Percentiles rank a stretch among this genome's conserved stretches.
Evolutionary conservation across 2,329 filamentous ascomycete species (phyloP).

Genomic region (Alternaria sp.): DNA sequence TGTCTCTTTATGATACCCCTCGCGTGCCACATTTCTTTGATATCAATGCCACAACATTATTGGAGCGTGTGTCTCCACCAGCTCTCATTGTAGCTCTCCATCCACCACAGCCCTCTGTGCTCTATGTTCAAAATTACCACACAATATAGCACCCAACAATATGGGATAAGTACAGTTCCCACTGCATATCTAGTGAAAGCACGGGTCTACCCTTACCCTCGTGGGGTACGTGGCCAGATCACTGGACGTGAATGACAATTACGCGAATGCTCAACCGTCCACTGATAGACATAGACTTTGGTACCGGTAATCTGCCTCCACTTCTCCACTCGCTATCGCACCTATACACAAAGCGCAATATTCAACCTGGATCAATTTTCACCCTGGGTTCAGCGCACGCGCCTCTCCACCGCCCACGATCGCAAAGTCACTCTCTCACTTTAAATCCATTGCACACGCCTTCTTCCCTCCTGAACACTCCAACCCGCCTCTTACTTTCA

Average conservation of each 20-base stretch:
- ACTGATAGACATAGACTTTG: not conserved
- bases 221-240: not conserved
- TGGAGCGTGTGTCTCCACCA: not conserved
- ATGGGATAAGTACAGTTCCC: not conserved
- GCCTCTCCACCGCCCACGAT: not conserved
- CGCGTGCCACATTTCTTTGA: not conserved
- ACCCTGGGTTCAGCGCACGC: not conserved
- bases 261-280: not conserved
- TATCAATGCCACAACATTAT: not conserved
- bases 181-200: not conserved
- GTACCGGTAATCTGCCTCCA: not conserved
- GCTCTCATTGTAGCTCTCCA: not conserved
- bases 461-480: not conserved
- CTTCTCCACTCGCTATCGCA: not conserved
- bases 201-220: not conserved
- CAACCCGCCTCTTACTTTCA: not conserved
- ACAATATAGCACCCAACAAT: not conserved
- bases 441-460: not conserved
- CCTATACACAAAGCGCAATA: not conserved
- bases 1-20: not conserved
- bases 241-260: not conserved
- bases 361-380: not conserved
- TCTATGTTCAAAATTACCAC: not conserved
- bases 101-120: not conserved
- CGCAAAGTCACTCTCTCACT: not conserved